Percentiles rank a stretch among this genome's conserved stretches.
Conservation (phyloP, 1,139 yeast genomes). For the Candida neerlandica region DNA sequence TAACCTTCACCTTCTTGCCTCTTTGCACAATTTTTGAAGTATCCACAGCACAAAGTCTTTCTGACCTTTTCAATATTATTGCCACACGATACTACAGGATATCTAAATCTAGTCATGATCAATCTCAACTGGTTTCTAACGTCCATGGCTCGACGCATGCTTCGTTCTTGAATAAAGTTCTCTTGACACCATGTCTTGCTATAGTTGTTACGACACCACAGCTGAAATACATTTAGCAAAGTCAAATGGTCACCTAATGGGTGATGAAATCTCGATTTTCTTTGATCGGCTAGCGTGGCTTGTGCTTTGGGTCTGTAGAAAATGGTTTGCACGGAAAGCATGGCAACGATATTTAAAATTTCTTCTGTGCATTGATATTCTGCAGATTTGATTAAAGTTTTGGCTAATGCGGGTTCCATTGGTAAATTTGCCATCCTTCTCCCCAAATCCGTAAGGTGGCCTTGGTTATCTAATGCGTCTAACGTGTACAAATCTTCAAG, state of each 20-base stretch:
- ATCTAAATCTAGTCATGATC: slow-evolving; percentile 60
- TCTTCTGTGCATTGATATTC: slow-evolving; percentile 82
- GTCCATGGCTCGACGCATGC: slow-evolving; percentile 75
- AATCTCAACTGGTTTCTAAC: slow-evolving; percentile 70
- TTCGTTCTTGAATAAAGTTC: slow-evolving; percentile 79
- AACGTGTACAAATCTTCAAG: slow-evolving; percentile 81
- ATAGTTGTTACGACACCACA: slow-evolving; percentile 69
- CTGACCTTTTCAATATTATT: slow-evolving; percentile 64
- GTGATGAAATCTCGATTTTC: slow-evolving; percentile 74
- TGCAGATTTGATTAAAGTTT: slow-evolving; percentile 74
- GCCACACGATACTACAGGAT: slow-evolving; percentile 61
- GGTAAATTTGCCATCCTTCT: slow-evolving; percentile 90
- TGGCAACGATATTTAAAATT: slow-evolving; percentile 80
- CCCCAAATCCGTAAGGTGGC: slow-evolving; percentile 74
- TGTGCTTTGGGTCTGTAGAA: slow-evolving; percentile 85
- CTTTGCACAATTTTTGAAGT: slow-evolving; percentile 82
- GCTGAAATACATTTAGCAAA: slow-evolving; percentile 72
- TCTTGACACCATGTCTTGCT: slow-evolving; percentile 79
- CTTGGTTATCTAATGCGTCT: slow-evolving; percentile 81
- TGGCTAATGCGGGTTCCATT: slow-evolving; percentile 90
- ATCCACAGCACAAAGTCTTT: slow-evolving; percentile 81
- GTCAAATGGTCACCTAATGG: slow-evolving; percentile 89
- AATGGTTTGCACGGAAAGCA: slow-evolving; percentile 86
- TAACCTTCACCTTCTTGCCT: slow-evolving; percentile 71
- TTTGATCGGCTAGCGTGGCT: slow-evolving; percentile 71